Evolutionary conservation across 1,284 basidiomycete genomes (phyloP).

Genomic region (Leccinum subrobustum): DNA sequence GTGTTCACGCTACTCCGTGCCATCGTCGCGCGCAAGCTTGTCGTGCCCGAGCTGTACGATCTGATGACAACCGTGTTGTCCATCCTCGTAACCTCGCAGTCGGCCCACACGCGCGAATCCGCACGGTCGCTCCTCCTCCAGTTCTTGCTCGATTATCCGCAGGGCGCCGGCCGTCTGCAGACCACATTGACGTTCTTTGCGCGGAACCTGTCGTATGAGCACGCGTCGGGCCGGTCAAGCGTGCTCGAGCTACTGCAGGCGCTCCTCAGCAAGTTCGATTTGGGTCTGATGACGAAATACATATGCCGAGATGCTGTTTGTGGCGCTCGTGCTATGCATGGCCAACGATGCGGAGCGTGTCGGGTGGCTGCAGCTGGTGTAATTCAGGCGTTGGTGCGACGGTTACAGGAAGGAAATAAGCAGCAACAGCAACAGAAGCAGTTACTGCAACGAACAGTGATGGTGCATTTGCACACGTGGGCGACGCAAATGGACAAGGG

Average conservation of each 20-base stretch:
- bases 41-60: slow-evolving; percentile 97
- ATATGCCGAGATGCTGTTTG: slow-evolving; percentile 82
- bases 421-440: slow-evolving; percentile 38
- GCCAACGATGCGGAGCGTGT: slow-evolving; percentile 96
- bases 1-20: slow-evolving; percentile 92
- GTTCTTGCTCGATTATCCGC: slow-evolving; percentile 97
- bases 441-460: slow-evolving; percentile 34
- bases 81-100: slow-evolving; percentile 94
- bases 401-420: slow-evolving; percentile 64
- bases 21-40: slow-evolving; percentile 87
- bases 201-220: slow-evolving; percentile 90
- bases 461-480: slow-evolving; percentile 83
- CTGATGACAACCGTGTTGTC: slow-evolving; percentile 95
- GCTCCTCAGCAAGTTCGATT: slow-evolving; percentile 84
- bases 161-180: slow-evolving; percentile 88
- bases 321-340: slow-evolving; percentile 88
- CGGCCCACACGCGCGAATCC: slow-evolving; percentile 86
- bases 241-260: slow-evolving; percentile 90
- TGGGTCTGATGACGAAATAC: slow-evolving; percentile 69
- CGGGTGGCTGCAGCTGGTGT: slow-evolving; percentile 85
- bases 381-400: slow-evolving; percentile 72
- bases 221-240: slow-evolving; percentile 88
- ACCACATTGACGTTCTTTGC: slow-evolving; percentile 92
- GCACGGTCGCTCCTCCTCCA: slow-evolving; percentile 89
- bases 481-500: slow-evolving; percentile 61